phyloP scores from a whole-genome alignment of 441 rosid species.

The Euphorbia corollata region DNA sequence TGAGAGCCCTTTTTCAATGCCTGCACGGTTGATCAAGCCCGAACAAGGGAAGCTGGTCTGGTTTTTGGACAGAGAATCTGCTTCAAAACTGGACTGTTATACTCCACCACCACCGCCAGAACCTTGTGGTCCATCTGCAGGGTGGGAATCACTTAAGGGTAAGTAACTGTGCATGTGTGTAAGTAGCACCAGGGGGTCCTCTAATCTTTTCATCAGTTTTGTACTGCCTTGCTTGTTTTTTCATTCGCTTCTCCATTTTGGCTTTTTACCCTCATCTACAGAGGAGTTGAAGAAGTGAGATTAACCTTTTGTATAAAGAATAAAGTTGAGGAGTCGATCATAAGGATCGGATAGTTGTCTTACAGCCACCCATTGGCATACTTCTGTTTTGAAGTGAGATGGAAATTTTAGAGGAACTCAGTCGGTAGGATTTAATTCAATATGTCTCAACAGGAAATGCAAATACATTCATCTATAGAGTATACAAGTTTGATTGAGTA shows the following conservation, averaged over 20 bases:
- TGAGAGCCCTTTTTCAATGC: slow-evolving; percentile 32
- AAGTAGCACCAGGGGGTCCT: slow-evolving; percentile 23
- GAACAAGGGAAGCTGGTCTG: slow-evolving; percentile 60
- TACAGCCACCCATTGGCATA: background rate
- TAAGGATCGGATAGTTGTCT: slow-evolving; percentile 9
- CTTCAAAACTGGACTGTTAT: slow-evolving; percentile 35
- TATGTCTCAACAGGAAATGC: too few species aligned
- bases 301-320: slow-evolving; percentile 37
- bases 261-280: slow-evolving; percentile 21
- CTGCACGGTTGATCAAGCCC: slow-evolving; percentile 66
- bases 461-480: too few species aligned
- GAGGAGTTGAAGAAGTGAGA: slow-evolving; percentile 34
- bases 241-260: slow-evolving; percentile 26
- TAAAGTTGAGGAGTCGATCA: slow-evolving; percentile 25
- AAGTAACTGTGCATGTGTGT: slow-evolving; percentile 21
- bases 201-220: slow-evolving; percentile 2
- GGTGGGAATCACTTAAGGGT: slow-evolving; percentile 26
- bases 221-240: background rate
- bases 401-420: too few species aligned
- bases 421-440: too few species aligned
- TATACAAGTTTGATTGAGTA: too few species aligned
- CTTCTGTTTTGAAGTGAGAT: too few species aligned
- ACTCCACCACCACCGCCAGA: background rate
- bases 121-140: slow-evolving; percentile 31
- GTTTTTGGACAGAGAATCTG: slow-evolving; percentile 79